phyloP scores from a whole-genome alignment of 192 early-diverging fungal genomes.

The Podila verticillata region DNA sequence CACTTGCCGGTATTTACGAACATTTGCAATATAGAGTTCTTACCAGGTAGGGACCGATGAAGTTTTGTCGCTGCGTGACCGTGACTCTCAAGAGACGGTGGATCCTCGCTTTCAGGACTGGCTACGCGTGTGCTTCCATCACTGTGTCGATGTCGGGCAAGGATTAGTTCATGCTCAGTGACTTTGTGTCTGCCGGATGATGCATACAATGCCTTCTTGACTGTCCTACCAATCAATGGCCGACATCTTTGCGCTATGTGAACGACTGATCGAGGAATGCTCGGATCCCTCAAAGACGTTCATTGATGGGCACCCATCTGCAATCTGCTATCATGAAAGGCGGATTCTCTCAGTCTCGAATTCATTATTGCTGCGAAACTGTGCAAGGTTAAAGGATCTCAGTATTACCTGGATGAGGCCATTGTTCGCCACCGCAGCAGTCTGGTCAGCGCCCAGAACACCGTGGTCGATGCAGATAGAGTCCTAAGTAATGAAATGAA shows the following conservation, averaged over 20 bases:
- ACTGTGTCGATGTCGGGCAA: not conserved
- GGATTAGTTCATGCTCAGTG: slow-evolving; percentile 7
- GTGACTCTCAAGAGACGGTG: not conserved
- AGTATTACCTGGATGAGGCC: not conserved
- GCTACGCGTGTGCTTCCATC: slow-evolving; percentile 3
- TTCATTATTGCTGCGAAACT: not conserved
- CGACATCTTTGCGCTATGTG: slow-evolving; percentile 3
- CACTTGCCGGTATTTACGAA: too few species aligned
- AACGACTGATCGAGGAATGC: not conserved
- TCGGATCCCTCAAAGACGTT: slow-evolving; percentile 2
- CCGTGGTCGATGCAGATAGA: too few species aligned
- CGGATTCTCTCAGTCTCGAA: not conserved
- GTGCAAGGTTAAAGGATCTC: not conserved
- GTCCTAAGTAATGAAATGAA: too few species aligned
- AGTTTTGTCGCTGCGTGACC: not conserved
- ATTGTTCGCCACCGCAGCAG: not conserved
- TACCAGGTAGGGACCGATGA: not conserved
- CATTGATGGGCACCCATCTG: not conserved
- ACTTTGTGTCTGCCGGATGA: not conserved
- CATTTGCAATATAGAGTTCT: too few species aligned
- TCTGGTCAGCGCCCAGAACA: slow-evolving; percentile 1
- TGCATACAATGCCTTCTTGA: not conserved
- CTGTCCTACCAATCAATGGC: slow-evolving; percentile 1
- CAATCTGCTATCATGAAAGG: slow-evolving; percentile 4
- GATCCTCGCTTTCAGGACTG: not conserved